Percentiles rank a stretch among this genome's conserved stretches.
Conservation (phyloP, 257 asterid species). For the Solanum habrochaites region DNA sequence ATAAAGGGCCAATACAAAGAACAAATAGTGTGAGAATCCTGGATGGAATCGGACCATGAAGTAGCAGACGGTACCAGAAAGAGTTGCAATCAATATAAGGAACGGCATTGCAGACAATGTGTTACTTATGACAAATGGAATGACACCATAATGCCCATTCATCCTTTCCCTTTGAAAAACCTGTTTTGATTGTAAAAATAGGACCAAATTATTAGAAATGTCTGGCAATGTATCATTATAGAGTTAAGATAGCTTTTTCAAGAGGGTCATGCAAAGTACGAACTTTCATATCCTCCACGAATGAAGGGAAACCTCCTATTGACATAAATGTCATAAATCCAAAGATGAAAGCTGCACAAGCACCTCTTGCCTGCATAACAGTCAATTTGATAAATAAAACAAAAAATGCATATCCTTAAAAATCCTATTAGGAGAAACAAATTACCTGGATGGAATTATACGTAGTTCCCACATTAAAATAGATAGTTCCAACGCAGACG, state of each 20-base stretch:
- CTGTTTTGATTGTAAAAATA: conserved; percentile 17
- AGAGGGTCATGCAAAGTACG: not conserved
- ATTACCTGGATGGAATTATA: conserved; percentile 80
- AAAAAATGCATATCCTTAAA: not conserved
- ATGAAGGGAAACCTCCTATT: conserved; percentile 95
- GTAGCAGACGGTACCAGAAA: conserved; percentile 85
- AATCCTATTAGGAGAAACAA: not conserved
- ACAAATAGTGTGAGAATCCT: conserved; percentile 59
- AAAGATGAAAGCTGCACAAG: conserved; percentile 86
- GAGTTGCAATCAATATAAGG: conserved; percentile 60
- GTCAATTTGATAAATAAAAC: not conserved
- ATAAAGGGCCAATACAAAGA: conserved; percentile 68
- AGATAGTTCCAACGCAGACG: conserved; percentile 79
- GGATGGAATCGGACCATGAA: conserved; percentile 95
- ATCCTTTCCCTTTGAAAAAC: conserved; percentile 92
- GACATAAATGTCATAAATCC: conserved; percentile 97
- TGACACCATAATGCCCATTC: conserved; percentile 91
- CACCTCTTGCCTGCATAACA: conserved; percentile 79
- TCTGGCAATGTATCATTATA: not conserved
- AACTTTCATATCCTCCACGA: conserved; percentile 98
- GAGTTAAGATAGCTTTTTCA: not conserved
- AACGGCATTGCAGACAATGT: conserved; percentile 84
- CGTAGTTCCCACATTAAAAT: conserved; percentile 73
- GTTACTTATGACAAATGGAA: conserved; percentile 81
- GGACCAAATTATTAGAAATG: not conserved